Evolutionary conservation across 192 early-diverging fungal genomes (phyloP).

Genomic region (Phycomyces nitens): DNA sequence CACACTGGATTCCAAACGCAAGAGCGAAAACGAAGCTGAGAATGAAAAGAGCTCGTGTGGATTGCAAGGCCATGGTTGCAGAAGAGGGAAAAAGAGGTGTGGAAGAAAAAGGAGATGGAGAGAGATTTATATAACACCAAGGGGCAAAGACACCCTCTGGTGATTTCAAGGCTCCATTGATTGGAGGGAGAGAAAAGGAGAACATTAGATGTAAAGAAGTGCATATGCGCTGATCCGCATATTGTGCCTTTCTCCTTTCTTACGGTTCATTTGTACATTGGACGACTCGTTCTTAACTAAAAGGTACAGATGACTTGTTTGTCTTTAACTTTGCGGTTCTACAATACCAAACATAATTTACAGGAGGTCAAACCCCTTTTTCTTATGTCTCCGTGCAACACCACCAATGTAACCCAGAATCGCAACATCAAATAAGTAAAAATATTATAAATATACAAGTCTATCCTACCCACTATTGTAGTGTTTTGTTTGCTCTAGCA

Average conservation of each 20-base stretch:
- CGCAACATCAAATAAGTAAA: background rate
- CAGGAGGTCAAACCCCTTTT: background rate
- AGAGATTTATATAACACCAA: constrained; percentile 1
- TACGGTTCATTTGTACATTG: too few species aligned
- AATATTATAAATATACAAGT: too few species aligned
- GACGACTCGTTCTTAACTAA: too few species aligned
- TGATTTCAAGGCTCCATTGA: too few species aligned
- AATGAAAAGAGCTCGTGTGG: background rate
- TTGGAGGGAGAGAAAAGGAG: background rate
- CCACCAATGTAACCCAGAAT: background rate
- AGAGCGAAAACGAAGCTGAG: background rate
- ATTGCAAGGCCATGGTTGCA: background rate
- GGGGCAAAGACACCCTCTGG: too few species aligned
- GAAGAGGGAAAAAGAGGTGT: constrained; percentile 3
- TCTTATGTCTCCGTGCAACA: background rate
- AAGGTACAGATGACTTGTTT: too few species aligned
- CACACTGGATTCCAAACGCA: constrained; percentile 5
- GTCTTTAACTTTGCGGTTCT: background rate
- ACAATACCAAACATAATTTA: background rate
- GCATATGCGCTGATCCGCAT: background rate
- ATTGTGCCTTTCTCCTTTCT: too few species aligned
- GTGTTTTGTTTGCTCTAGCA: too few species aligned
- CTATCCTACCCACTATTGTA: too few species aligned
- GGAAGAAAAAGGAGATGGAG: background rate
- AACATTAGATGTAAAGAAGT: background rate